Base-by-base conservation (phyloP, 257 asterid genomes). In the Solanum paucissectum region DNA sequence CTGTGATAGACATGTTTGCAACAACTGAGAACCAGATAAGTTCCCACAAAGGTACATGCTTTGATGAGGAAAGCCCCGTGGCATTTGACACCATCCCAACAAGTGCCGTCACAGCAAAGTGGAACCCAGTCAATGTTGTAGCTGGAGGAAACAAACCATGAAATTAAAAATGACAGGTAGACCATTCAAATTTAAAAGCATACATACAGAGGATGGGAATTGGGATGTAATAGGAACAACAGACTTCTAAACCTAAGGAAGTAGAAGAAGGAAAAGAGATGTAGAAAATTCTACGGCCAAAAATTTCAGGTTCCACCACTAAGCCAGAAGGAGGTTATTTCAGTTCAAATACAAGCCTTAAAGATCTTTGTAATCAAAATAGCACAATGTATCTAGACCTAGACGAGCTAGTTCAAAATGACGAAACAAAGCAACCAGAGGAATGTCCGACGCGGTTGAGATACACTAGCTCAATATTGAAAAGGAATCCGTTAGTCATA, bases 21-120 rank as follows among this genome's bases (percentile, higher is more conserved):
- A 96, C 98, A 87, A 96, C 6, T 36, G 99, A 95, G 90, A 96
- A 96, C 99, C 99, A 96, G 83, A 96, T 95, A 85, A 96, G 99
- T 87, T 96, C 99, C 99, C 99, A 96, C 60, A 96, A 88, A 49
- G 99, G 98, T 68, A 96, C 94, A 36, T 95, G 97, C 95, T 96
- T 96, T 76, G 99, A 93, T 38, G 98, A 87, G 33, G 99, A 96
- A 32, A 93, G 75, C 6, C 99, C 99, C 5, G 98, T 91, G 27
- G 99, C 99, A 92, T 94, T 95, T 60, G 99, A 96, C 88, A 95
- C 93, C 94, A 95, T 91, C 84, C 99, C 99, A 86, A 96, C 99
- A 62, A 96, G 91, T 38, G 99, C 99, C 83, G 99, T 96, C 44
- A 94, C 98, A 84, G 98, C 98, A 88, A 96, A 96, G 85, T 96